phyloP scores from a whole-genome alignment of 2,329 filamentous ascomycete genomes.

The Fusarium compactum region DNA sequence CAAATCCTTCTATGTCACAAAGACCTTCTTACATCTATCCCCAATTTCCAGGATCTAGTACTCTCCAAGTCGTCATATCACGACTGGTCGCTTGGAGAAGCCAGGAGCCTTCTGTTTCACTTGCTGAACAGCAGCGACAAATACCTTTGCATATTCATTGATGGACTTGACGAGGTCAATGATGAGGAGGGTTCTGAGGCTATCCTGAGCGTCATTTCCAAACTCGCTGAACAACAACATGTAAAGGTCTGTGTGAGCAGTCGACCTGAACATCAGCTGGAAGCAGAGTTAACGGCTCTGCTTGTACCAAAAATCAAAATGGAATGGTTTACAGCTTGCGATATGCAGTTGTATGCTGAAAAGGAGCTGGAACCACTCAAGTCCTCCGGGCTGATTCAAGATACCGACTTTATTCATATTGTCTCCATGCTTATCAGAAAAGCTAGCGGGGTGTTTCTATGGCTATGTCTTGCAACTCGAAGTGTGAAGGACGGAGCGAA shows the following conservation, averaged over 20 bases:
- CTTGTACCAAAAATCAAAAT: rapidly evolving
- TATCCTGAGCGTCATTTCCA: rapidly evolving
- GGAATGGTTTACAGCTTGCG: rapidly evolving
- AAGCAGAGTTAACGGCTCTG: rapidly evolving
- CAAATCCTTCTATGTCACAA: rapidly evolving
- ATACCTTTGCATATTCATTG: neutral
- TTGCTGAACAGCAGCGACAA: too few species aligned
- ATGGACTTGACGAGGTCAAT: neutral
- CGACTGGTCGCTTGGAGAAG: neutral
- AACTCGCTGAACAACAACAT: rapidly evolving
- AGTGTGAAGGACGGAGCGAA: rapidly evolving
- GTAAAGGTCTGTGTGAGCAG: neutral
- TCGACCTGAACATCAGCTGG: neutral
- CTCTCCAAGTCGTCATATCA: rapidly evolving
- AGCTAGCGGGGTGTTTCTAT: neutral
- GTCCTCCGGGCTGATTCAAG: rapidly evolving
- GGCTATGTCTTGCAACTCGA: neutral
- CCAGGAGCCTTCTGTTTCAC: rapidly evolving
- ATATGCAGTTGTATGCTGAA: rapidly evolving
- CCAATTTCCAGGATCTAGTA: too few species aligned
- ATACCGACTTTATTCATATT: rapidly evolving
- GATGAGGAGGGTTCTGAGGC: rapidly evolving
- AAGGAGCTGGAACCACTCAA: rapidly evolving
- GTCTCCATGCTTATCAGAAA: rapidly evolving
- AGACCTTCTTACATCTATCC: rapidly evolving